phyloP scores from a whole-genome alignment of 805 yeast species.

The Helenozyma rhizophorensis region DNA sequence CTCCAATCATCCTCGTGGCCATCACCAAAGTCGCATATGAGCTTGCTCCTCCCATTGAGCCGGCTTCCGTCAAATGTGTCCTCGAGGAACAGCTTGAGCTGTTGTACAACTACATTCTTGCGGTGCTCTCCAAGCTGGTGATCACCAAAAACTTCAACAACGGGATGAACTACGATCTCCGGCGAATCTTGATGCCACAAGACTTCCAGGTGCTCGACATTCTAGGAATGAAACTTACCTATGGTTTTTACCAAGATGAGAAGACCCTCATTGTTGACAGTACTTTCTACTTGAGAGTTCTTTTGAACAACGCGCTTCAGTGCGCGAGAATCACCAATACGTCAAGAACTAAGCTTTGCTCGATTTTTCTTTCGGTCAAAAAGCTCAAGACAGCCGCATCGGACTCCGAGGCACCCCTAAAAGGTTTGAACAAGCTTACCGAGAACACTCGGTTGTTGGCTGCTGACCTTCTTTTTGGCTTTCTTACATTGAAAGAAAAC shows the following conservation, averaged over 20 bases:
- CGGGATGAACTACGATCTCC: slow-evolving; percentile 75
- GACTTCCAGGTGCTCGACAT: slow-evolving; percentile 70
- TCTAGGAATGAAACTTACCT: slow-evolving; percentile 39
- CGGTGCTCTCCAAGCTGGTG: slow-evolving; percentile 79
- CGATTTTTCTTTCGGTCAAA: slow-evolving; percentile 40
- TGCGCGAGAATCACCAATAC: slow-evolving; percentile 48
- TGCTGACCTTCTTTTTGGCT: slow-evolving; percentile 65
- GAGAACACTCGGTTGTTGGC: slow-evolving; percentile 16
- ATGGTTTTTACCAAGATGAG: slow-evolving; percentile 22
- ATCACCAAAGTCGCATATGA: slow-evolving; percentile 53
- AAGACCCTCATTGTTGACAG: slow-evolving; percentile 12
- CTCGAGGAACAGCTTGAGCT: slow-evolving; percentile 57
- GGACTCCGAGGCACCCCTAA: slow-evolving; percentile 3
- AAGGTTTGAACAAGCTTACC: not conserved
- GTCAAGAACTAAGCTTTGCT: slow-evolving; percentile 53
- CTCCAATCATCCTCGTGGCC: slow-evolving; percentile 73
- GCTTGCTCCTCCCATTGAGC: slow-evolving; percentile 3
- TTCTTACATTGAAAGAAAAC: slow-evolving; percentile 58
- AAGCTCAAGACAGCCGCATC: slow-evolving; percentile 12
- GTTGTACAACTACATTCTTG: slow-evolving; percentile 71
- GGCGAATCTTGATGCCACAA: slow-evolving; percentile 69
- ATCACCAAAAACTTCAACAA: slow-evolving; percentile 62
- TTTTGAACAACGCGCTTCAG: slow-evolving; percentile 26
- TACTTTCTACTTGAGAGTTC: slow-evolving; percentile 25
- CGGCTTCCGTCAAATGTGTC: not conserved